phyloP scores from a whole-genome alignment of 768 basidiomycete species.

The Lactarius trivialis region DNA sequence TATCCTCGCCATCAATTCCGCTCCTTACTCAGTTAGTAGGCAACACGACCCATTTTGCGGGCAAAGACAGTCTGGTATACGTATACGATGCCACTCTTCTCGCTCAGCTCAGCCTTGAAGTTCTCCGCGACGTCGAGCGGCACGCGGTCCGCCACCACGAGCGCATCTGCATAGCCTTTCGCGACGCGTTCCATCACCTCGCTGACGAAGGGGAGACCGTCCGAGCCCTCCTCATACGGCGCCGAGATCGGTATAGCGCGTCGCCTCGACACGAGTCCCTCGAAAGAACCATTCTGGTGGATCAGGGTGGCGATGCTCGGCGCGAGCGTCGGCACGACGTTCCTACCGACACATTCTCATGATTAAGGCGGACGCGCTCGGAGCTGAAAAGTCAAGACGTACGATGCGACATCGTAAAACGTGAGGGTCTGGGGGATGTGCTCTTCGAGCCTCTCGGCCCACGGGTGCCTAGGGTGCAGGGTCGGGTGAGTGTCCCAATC shows the following conservation, averaged over 20 bases:
- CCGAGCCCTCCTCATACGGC: neutral
- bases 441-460: neutral
- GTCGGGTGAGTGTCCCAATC: conserved; percentile 48
- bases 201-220: conserved; percentile 3
- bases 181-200: conserved; percentile 3
- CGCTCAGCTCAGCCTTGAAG: conserved; percentile 11
- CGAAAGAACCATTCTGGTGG: conserved; percentile 5
- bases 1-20: neutral
- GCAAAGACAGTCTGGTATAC: conserved; percentile 21
- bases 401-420: conserved; percentile 13
- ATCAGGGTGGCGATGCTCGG: conserved; percentile 10
- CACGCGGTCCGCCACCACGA: conserved; percentile 5
- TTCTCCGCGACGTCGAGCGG: conserved; percentile 4
- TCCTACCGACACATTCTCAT: too few relatives aligned
- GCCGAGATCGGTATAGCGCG: conserved; percentile 18
- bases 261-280: conserved; percentile 8
- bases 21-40: neutral
- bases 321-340: conserved; percentile 11
- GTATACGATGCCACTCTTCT: conserved; percentile 1
- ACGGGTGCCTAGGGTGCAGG: conserved; percentile 19
- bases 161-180: conserved; percentile 9
- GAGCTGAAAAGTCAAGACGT: neutral
- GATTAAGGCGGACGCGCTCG: too few relatives aligned
- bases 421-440: conserved; percentile 14
- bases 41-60: neutral